Conservation (phyloP, 345 rosid genomes). For the Sisymbrium irio region DNA sequence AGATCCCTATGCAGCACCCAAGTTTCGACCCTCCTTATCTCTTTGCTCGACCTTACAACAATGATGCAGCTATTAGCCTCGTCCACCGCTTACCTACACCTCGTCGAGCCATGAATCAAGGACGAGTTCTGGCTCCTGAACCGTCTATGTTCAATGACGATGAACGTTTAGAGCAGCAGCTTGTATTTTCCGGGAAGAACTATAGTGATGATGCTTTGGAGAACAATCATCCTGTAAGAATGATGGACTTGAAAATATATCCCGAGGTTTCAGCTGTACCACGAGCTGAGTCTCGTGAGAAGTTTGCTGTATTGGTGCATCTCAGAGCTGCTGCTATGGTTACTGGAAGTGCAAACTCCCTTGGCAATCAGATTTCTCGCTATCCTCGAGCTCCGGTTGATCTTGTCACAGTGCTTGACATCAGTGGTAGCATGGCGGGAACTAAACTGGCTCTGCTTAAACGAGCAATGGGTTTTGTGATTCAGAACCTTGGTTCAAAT, state of each 20-base stretch:
- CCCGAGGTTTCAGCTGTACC: slow-evolving; percentile 80
- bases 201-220: slow-evolving; percentile 30
- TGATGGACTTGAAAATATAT: slow-evolving; percentile 55
- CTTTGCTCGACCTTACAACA: slow-evolving; percentile 40
- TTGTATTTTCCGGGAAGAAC: slow-evolving; percentile 37
- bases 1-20: slow-evolving; percentile 76
- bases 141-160: slow-evolving; percentile 74
- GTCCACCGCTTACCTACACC: slow-evolving; percentile 53
- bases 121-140: slow-evolving; percentile 63
- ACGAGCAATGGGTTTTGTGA: slow-evolving; percentile 98
- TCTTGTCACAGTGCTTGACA: slow-evolving; percentile 88
- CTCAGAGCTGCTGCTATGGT: slow-evolving; percentile 64
- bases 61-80: slow-evolving; percentile 55
- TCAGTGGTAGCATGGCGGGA: slow-evolving; percentile 99
- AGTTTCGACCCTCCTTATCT: slow-evolving; percentile 43
- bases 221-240: slow-evolving; percentile 30
- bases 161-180: slow-evolving; percentile 60
- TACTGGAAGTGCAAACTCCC: slow-evolving; percentile 33
- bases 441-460: slow-evolving; percentile 91
- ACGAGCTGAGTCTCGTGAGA: slow-evolving; percentile 43
- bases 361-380: slow-evolving; percentile 42
- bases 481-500: slow-evolving; percentile 83
- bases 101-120: slow-evolving; percentile 52
- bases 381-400: slow-evolving; percentile 78
- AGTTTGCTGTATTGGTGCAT: slow-evolving; percentile 73